Base-by-base conservation (phyloP, 2,329 filamentous ascomycete genomes). In the Clonostachys sp. region DNA sequence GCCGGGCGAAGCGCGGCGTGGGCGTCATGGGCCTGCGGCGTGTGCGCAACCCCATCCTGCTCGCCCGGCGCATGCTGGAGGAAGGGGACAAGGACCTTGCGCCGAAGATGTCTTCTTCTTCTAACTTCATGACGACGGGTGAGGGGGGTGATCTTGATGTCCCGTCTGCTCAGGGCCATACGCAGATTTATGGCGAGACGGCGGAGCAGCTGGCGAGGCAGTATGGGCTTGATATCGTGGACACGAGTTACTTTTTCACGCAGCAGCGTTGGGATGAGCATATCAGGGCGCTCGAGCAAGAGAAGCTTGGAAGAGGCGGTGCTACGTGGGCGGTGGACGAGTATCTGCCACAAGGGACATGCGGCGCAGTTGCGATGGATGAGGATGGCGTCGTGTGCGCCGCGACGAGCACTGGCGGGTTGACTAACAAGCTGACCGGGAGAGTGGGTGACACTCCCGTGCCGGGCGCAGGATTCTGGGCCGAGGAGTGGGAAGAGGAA, bases 401-500 rank as follows among this genome's bases (percentile, higher is more conserved):
- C n/a, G 81, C 80, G 1, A 84, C 81, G 4, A 83, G 77, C 57
- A 84, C 81, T 0, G 91, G 91, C 6, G 91, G 91, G 0, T 63
- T 95, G 64, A 96, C 91, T 18, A 96, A 96, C 63, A 96, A 96
- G 70, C 68, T 92, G 47, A 87, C 88, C 0, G 91, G 90, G 0
- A 75, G 91, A 17, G 85, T 95, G 52, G 91, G 91, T 1, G 91
- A 96, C 61, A 96, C 91, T 12, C 90, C 91, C 0, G 86, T 86
- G 0, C 71, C 91, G 1, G 91, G 91, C 0, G 87, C 90, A 1
- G 91, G 91, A 0, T 96, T 91, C 64, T 96, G 90, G 89, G 89
- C 91, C 0, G 91, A 95, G 61, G 81, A 91, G 55, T 95, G 89
- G 89, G 65, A 67, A 8, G 78, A 84, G 48, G 66, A 72, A 3